Conservation (phyloP, 352 stramenopile genomes). For the Pythium chondricola region DNA sequence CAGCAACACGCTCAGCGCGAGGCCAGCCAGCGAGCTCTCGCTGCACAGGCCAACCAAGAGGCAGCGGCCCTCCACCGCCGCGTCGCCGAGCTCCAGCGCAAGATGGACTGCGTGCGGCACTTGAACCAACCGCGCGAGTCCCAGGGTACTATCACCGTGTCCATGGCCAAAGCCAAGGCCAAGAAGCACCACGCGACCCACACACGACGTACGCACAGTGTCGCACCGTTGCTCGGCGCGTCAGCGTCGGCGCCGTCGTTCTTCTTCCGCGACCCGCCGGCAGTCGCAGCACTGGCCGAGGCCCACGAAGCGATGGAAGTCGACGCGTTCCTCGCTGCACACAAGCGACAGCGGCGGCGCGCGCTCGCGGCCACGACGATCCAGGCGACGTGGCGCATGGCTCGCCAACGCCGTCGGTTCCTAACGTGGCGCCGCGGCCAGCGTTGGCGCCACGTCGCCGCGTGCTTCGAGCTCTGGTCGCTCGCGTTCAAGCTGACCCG, state of each 20-base stretch:
- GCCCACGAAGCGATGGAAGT: constrained; percentile 14
- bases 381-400: constrained; percentile 58
- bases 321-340: constrained; percentile 23
- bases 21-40: constrained; percentile 13
- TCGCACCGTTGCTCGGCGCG: background rate
- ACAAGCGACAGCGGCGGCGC: constrained; percentile 24
- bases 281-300: constrained; percentile 12
- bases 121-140: background rate
- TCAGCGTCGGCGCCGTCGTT: background rate
- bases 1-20: constrained; percentile 12
- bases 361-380: constrained; percentile 26
- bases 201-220: too few relatives aligned
- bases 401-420: constrained; percentile 28
- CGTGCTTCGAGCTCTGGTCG: constrained; percentile 44
- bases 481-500: constrained; percentile 33
- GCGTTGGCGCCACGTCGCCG: constrained; percentile 23
- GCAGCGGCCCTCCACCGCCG: constrained; percentile 4
- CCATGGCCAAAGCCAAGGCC: background rate
- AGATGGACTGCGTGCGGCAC: constrained; percentile 15
- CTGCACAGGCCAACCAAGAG: constrained; percentile 1
- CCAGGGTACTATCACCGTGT: background rate
- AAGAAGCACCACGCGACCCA: too few relatives aligned
- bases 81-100: constrained; percentile 14
- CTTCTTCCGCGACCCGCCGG: constrained; percentile 14
- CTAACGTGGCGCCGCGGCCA: constrained; percentile 35